Percentiles rank a stretch among this genome's conserved stretches.
Conservation (phyloP, 345 rosid genomes). For the Leavenworthia alabamica region DNA sequence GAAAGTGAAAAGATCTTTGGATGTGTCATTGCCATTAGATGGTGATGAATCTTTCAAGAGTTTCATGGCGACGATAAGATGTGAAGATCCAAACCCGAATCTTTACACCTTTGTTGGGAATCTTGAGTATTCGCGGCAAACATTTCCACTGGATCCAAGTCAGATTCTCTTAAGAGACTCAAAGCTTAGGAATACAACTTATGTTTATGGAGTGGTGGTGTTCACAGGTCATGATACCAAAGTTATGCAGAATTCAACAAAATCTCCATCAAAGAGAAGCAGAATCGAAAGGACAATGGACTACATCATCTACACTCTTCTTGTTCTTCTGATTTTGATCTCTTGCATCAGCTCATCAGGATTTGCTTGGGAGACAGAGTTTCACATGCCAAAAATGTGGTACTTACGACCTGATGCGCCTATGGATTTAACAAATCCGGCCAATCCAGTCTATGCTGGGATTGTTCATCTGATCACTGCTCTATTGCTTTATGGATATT, state of each 20-base stretch:
- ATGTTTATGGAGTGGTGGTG: constrained; percentile 68
- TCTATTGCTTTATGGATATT: constrained; percentile 90
- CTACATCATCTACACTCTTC: constrained; percentile 77
- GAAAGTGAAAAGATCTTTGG: constrained; percentile 79
- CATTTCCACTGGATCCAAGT: constrained; percentile 67
- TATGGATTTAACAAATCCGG: constrained; percentile 50
- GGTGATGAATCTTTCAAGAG: constrained; percentile 59
- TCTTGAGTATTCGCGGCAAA: constrained; percentile 54
- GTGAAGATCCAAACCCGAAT: constrained; percentile 94
- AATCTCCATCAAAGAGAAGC: constrained; percentile 89
- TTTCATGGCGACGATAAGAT: constrained; percentile 55
- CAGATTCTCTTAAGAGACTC: constrained; percentile 97
- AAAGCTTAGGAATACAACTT: constrained; percentile 82
- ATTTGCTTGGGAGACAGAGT: constrained; percentile 71
- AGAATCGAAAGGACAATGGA: constrained; percentile 85
- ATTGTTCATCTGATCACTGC: constrained; percentile 86
- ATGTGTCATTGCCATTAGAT: constrained; percentile 55
- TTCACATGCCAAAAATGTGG: constrained; percentile 75
- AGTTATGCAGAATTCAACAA: constrained; percentile 88
- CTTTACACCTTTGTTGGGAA: constrained; percentile 87
- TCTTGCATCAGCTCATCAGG: constrained; percentile 83
- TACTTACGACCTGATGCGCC: constrained; percentile 57
- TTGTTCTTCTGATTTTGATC: constrained; percentile 56
- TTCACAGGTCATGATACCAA: constrained; percentile 92
- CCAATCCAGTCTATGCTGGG: constrained; percentile 52